Evolutionary conservation across 139 green algal genomes (phyloP), one percentile per base, ranked within the genome.

Genomic region (Chlamydomonas incerta): DNA sequence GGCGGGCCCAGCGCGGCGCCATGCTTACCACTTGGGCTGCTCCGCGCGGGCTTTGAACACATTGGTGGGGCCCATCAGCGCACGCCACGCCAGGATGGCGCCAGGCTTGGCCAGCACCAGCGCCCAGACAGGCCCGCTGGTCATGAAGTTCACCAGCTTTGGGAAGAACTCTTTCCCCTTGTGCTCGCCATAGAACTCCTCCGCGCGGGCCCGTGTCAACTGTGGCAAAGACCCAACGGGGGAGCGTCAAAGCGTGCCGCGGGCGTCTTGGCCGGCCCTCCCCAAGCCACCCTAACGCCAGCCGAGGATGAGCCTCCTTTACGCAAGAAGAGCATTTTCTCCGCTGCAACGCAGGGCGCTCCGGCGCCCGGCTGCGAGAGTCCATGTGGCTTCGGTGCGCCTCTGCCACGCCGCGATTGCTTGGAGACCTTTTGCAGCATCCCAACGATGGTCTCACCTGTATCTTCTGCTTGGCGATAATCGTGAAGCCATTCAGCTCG

Each of bases 171-270:
- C 63, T 83, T 96, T 97, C 35, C 92, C 95, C 28, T 91, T 85
- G 86, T 97, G 95, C 86, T 97, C 95, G 29, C n/a, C 88, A 88
- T 97, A 98, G 88, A 98, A 98, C 72, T 96, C 93, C 85, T 95
- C 90, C 21, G 93, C 95, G 2, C 88, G 72, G 18, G 47, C 31
- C 41, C n/a, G 33, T 0, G 87, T 95, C 18, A 96, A 87, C 95
- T 96, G 90, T 81, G 66, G 34, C 31, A 31, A 2, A 41, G 31
- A 31, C 41, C 41, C 41, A 50, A 50, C 5, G 41, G 41, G 41
- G 41, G 41, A 5, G 41, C 6, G 41, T 50, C 41, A 50, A 5
- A 50, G 8, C 41, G 41, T 50, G 41, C 41, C 41, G 41, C 41
- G 41, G 41, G 41, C 41, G 41, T 50, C 41, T 50, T 50, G 8